Evolutionary conservation across 2,329 filamentous ascomycete genomes (phyloP), one percentile per base, ranked within the genome.

Genomic region (Madurella mycetomatis): DNA sequence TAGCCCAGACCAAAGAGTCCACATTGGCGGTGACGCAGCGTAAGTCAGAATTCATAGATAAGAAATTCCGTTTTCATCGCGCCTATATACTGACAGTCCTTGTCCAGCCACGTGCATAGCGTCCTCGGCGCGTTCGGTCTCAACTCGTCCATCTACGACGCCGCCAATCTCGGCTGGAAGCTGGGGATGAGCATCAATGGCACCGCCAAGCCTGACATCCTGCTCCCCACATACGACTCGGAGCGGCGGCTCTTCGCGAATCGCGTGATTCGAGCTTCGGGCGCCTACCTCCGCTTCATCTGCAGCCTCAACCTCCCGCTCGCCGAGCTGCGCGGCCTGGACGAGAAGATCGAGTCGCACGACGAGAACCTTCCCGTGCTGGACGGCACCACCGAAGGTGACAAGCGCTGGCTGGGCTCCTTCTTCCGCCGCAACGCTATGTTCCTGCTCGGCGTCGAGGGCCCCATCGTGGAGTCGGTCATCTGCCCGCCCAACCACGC

Each of bases 111-210:
- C 46, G 46, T 49, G 11, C 46, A 49, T 9, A 49, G 46, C 46
- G 46, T 49, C n/a, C 34, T 49, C 11, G 46, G 46, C 12, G 46
- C 46, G 4, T 49, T 49, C 17, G 46, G 46, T 9, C 8, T 49
- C 1, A 49, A 49, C 34, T 37, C 46, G 9, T 49, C 46, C 34
- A 49, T 49, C 13, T 40, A 40, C 34, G 46, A 49, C 19, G 46
- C 46, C 12, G 46, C 46, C 5, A 49, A 49, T 16, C 34, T 49
- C 2, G 46, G 32, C 30, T 49, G 46, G 46, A 49, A 49, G 34
- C 46, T 49, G 16, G 46, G 34, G 16, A 16, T 49, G 32, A 18
- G 16, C 11, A 25, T 16, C 46, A 49, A 49, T 9, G 39, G 39
- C 16, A 31, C 18, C 25, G 46, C 46, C 15, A 40, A 40, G 9